Conservation (phyloP, 768 basidiomycete genomes). For the Hericium alpestre region DNA sequence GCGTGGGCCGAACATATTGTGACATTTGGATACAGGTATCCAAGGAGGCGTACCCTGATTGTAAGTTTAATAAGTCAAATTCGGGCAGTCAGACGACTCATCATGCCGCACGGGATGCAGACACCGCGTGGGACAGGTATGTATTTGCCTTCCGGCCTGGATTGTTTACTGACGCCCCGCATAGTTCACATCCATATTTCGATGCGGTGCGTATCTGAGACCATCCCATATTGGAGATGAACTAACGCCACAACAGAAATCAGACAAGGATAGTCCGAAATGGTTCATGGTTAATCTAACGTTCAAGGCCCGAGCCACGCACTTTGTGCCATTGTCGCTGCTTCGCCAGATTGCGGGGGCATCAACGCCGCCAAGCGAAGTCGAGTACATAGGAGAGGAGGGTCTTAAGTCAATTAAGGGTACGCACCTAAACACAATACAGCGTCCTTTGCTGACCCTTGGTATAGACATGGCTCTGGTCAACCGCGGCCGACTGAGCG, state of each 20-base stretch:
- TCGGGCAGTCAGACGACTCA: not conserved
- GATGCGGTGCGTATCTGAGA: conserved; percentile 43
- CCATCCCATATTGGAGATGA: not conserved
- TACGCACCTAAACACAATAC: conserved; percentile 15
- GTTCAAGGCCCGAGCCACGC: conserved; percentile 49
- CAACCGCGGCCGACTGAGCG: conserved; percentile 73
- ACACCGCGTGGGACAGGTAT: conserved; percentile 84
- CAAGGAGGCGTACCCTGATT: conserved; percentile 83
- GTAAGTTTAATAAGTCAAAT: conserved; percentile 33
- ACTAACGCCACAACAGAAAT: conserved; percentile 44
- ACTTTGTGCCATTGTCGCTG: conserved; percentile 73
- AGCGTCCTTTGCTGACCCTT: not conserved
- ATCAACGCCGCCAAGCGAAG: conserved; percentile 32
- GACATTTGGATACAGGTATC: conserved; percentile 37
- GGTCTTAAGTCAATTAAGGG: conserved; percentile 59
- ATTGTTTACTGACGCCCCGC: conserved; percentile 7
- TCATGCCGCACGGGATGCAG: conserved; percentile 27
- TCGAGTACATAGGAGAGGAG: conserved; percentile 57
- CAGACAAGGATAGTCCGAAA: conserved; percentile 60
- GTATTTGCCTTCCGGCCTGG: conserved; percentile 13
- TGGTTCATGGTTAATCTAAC: conserved; percentile 90
- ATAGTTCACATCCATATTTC: conserved; percentile 67
- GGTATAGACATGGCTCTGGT: conserved; percentile 66
- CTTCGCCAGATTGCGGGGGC: conserved; percentile 51
- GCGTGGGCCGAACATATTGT: not conserved